Evolutionary conservation across 2,329 filamentous ascomycete genomes (phyloP), one percentile per base, ranked within the genome.

Genomic region (Coleophoma eucalyptorum): DNA sequence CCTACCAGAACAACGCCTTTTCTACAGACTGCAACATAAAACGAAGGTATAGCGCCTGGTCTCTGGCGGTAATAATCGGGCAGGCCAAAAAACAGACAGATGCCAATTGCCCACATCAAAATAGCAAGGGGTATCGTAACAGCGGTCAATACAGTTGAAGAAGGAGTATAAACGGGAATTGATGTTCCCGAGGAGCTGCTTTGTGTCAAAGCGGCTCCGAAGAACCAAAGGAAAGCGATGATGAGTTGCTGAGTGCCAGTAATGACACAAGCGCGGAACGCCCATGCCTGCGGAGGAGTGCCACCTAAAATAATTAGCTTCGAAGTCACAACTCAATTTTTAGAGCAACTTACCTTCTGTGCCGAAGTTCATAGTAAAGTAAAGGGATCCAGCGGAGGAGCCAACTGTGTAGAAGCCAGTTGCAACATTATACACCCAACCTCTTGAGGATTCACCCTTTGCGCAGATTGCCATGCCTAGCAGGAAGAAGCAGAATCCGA

Each of bases 11-110:
- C 44, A 38, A 46, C 32, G 3, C 46, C 38, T 19, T 48, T 48
- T 44, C 80, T 73, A 53, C 77, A 72, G 8, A 86, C 70, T 3
- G 80, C 80, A 49, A 71, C 73, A 67, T 85, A 86, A 69, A 86
- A 86, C 18, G 78, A 80, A 0, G 83, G 83, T 2, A 86, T 77
- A 43, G 74, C 76, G 53, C 82, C 83, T 0, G 83, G 83, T 13
- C 74, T 69, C 60, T 83, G 80, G 43, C 80, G 80, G 67, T 87
- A 87, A 68, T 82, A 86, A 56, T 80, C 78, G 4, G 83, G 83
- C 10, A 87, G 72, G 12, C 83, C 83, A 21, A 80, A 65, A 66
- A 73, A 83, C 38, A 85, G 69, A 3, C 81, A 58, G 8, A 74
- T 40, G 19, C 79, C 81, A 11, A 85, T 69, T 11, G 63, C 65